Evolutionary conservation across 192 early-diverging fungal species (phyloP).

Genomic region (Backusella psychrophila): DNA sequence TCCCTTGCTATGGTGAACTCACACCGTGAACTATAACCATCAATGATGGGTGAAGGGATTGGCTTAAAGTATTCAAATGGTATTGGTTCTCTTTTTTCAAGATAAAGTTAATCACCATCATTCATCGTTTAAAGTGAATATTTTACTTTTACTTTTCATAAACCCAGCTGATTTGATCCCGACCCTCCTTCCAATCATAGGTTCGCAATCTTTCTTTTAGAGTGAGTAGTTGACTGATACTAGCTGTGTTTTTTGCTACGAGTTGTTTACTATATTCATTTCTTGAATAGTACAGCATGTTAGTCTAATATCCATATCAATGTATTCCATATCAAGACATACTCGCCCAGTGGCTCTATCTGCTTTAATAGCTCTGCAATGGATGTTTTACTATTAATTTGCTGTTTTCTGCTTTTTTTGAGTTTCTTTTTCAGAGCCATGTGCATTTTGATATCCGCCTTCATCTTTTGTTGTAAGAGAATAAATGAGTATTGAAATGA

Average conservation of each 20-base stretch:
- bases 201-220: background rate
- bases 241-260: background rate
- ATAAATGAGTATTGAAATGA: background rate
- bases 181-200: background rate
- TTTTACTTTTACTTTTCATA: background rate
- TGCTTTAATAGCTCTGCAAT: background rate
- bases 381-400: background rate
- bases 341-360: background rate
- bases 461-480: background rate
- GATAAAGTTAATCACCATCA: background rate
- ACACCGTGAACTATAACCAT: background rate
- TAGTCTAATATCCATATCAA: background rate
- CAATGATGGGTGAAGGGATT: background rate
- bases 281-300: background rate
- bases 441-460: background rate
- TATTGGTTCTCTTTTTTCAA: background rate
- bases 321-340: background rate
- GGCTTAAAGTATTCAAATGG: background rate
- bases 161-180: background rate
- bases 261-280: background rate
- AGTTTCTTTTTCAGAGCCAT: background rate
- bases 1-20: background rate
- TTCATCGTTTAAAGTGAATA: background rate
- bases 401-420: background rate
- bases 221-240: background rate